Evolutionary conservation across 768 basidiomycete genomes (phyloP), one percentile per base, ranked within the genome.

Genomic region (Sporobolomyces pararoseus): DNA sequence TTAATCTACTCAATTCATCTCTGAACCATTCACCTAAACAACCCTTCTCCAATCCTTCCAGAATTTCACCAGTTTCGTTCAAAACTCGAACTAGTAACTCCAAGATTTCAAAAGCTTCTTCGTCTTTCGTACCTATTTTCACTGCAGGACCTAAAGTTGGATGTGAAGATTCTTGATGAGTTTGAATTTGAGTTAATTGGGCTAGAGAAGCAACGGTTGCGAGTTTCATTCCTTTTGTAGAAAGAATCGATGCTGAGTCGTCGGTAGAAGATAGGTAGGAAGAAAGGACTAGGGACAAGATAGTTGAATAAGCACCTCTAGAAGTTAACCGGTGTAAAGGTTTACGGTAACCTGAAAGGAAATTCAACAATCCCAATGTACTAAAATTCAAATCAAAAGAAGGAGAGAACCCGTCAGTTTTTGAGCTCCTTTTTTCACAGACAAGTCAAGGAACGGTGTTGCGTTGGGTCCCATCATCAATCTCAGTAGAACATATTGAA

Each of bases 281-380:
- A 19, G 86, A 84, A 75, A 91, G 86, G 35, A 85, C 82, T 59
- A 94, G 84, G 4, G 86, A 87, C 60, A 88, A 84, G 76, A 92
- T 89, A 64, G 85, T 86, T 78, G 93, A 89, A 84, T 87, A 91
- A 70, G 90, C 89, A 27, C 91, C 90, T 49, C 89, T 86, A 19
- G 87, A 86, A 4, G 88, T 88, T 65, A 85, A 85, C 19, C 80
- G 79, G 78, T 89, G 90, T 46, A 94, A 83, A 7, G 87, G 85
- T 7, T 83, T 81, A 31, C 89, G 88, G 78, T 89, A 93, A 42
- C 89, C 89, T 1, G 89, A 89, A 7, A 84, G 89, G 78, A 93
- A 90, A 78, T 92, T 92, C 39, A 95, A 83, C 21, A 70, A 65
- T 9, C 46, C 59, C 29, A 71, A 42, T 7, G 53, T 52, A 16